Evolutionary conservation across 2,329 filamentous ascomycete species (phyloP).

Genomic region (Magnaporthiopsis incrustans): DNA sequence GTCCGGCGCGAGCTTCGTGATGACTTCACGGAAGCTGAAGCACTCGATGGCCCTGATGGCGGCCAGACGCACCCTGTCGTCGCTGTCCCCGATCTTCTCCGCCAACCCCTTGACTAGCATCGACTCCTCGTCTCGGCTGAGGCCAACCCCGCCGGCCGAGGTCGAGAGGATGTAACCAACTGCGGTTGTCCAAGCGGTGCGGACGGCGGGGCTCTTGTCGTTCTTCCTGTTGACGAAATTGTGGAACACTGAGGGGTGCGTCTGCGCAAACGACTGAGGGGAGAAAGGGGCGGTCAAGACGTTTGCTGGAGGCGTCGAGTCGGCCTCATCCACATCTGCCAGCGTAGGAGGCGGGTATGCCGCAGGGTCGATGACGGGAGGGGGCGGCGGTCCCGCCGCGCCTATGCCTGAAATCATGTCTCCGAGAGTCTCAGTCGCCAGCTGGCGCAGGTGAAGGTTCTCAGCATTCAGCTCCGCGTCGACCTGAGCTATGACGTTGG

Average conservation of each 20-base stretch:
- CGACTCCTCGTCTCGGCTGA: constrained; percentile 75
- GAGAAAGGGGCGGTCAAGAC: constrained; percentile 77
- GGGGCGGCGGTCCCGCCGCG: constrained; percentile 73
- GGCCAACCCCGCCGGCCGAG: constrained; percentile 79
- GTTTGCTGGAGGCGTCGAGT: constrained; percentile 41
- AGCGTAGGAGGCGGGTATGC: constrained; percentile 74
- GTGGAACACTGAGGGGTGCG: constrained; percentile 70
- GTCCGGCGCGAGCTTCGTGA: constrained; percentile 70
- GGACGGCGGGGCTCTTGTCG: constrained; percentile 76
- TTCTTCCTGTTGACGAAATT: constrained; percentile 78
- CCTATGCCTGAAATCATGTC: constrained; percentile 94
- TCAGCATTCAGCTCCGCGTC: constrained; percentile 89
- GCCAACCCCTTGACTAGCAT: constrained; percentile 65
- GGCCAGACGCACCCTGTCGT: constrained; percentile 84
- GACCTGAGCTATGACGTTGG: constrained; percentile 88
- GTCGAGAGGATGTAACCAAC: constrained; percentile 84
- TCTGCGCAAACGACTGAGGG: constrained; percentile 81
- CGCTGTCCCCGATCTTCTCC: constrained; percentile 76
- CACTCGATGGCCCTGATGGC: constrained; percentile 78
- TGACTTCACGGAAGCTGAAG: constrained; percentile 72
- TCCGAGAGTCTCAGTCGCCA: constrained; percentile 90
- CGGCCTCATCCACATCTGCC: constrained; percentile 48
- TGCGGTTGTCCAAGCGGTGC: constrained; percentile 78
- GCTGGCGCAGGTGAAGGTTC: constrained; percentile 73
- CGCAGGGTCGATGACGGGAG: constrained; percentile 66